Base-by-base conservation (phyloP, 2,329 filamentous ascomycete genomes). In the Cladosporium oxysporum region DNA sequence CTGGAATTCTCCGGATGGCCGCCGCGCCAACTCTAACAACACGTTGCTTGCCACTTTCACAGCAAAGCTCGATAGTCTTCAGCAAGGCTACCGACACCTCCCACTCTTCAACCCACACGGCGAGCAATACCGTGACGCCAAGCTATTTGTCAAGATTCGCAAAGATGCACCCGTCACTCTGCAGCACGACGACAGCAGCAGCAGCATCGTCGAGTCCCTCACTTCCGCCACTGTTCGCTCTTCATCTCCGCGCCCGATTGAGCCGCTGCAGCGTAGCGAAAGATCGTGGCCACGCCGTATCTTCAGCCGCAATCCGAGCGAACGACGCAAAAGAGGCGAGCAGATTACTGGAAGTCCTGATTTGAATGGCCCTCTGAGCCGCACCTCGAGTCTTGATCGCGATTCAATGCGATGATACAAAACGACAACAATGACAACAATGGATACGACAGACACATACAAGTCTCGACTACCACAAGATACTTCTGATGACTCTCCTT, bases 41-140 rank as follows among this genome's bases (percentile, higher is more conserved):
- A 78, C 81, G 28, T 83, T 92, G 26, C 84, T 97, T 66, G 95
- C 92, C 3, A 95, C 91, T 1, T 98, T 94, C 79, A 98, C 92
- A 1, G 93, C 92, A 69, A 98, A 98, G 80, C 88, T 98, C 61
- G 89, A 85, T 80, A 96, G 90, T 75, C 85, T 98, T 50, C 92
- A 94, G 76, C 89, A 95, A 78, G 95, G 95, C 31, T 98, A 95
- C 78, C 92, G 94, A 68, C 96, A 96, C 67, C 83, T 98, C 62
- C 95, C 94, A 12, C 84, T 99, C 18, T 90, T 92, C 77, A 93
- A 98, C 79, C 86, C 88, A 65, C 91, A 92, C 69, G 95, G 93
- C 67, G 93, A 97, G 72, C 92, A 93, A 72, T 98, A 96, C 76
- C 85, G 97, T 52, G 97, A 97, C 79, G 97, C 95, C 2, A 96